Base-by-base conservation (phyloP, 257 asterid species). In the Primulina tabacum region DNA sequence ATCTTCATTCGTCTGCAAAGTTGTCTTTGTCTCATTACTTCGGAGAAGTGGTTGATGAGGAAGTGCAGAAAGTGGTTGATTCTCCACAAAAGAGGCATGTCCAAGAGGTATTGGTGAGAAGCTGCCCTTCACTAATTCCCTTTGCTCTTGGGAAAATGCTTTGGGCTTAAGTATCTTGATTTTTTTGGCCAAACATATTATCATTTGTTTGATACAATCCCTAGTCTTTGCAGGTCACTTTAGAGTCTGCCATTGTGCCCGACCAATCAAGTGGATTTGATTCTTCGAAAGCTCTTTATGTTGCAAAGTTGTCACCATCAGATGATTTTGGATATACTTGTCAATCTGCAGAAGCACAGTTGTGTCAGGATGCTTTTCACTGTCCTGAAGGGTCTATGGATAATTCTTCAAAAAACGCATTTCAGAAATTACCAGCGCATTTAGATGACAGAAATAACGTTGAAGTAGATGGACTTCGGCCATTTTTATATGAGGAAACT, bases 1-100 rank as follows among this genome's bases (percentile, higher is more conserved):
- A 88, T 75, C 90, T 94, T 73, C 90, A 91, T 81, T 81, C 80
- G 67, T 83, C 95, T 69, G 82, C 89, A 70, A 86, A 80, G 77
- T 40, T 79, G 73, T 73, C 95, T 21, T 77, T 83, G 80, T 72
- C 62, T 58, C 74, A 71, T 67, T 82, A 82, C 79, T 64, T 85
- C 66, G 70, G 81, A 72, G 69, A 72, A 43, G 75, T 91, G 63
- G 74, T 94, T 71, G 83, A 85, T 72, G 90, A 79, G 68, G 92
- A 91, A 84, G 96, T 86, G 82, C 75, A 74, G 72, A 78, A 75
- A 75, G 62, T 78, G 11, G 78, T 83, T 79, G 77, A 71, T 75
- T 68, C 67, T 71, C 73, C 73, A 18, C 71, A 75, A 62, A 75
- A 64, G 76, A 76, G 64, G 52, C 72, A 59, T 40, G 30, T 52